These are phyloP conservation scores for Solanum chacoense DNA, from an alignment of 305 asterid genomes.

Conservation along the genomic window DNA sequence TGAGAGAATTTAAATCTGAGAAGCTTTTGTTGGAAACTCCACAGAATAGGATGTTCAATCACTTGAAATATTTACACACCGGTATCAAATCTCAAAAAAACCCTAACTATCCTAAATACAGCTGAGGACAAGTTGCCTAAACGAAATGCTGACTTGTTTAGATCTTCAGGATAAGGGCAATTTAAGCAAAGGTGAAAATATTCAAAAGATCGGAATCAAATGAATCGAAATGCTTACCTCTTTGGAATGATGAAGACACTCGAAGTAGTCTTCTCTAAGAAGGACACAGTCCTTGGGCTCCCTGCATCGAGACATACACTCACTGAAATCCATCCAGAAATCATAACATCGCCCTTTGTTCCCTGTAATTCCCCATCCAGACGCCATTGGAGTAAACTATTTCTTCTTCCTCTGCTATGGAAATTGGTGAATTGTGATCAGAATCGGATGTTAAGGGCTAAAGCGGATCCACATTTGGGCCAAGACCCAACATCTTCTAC, in stretches of 20 bases:
- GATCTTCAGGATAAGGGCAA: neutral
- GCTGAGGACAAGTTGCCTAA: neutral
- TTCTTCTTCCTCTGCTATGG: neutral
- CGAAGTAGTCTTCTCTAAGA: conserved; percentile 92
- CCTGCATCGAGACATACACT: conserved; percentile 88
- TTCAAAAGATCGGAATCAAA: neutral
- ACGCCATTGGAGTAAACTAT: conserved; percentile 42
- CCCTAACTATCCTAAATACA: neutral
- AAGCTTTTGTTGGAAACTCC: neutral
- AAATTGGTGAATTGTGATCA: neutral
- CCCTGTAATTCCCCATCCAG: conserved; percentile 97
- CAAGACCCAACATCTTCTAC: neutral
- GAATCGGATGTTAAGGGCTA: neutral
- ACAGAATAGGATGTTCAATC: too few species aligned
- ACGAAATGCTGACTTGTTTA: neutral
- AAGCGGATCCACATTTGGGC: neutral
- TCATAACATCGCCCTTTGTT: conserved; percentile 95
- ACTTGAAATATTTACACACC: too few species aligned
- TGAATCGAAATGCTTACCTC: conserved; percentile 48
- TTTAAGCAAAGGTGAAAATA: neutral
- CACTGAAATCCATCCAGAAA: conserved; percentile 96
- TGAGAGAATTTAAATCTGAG: neutral
- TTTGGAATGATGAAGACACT: conserved; percentile 95
- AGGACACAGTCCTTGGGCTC: conserved; percentile 85
- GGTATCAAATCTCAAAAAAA: neutral